Base-by-base conservation (phyloP, 208 protist genomes). In the Acanthamoeba castellanii region DNA sequence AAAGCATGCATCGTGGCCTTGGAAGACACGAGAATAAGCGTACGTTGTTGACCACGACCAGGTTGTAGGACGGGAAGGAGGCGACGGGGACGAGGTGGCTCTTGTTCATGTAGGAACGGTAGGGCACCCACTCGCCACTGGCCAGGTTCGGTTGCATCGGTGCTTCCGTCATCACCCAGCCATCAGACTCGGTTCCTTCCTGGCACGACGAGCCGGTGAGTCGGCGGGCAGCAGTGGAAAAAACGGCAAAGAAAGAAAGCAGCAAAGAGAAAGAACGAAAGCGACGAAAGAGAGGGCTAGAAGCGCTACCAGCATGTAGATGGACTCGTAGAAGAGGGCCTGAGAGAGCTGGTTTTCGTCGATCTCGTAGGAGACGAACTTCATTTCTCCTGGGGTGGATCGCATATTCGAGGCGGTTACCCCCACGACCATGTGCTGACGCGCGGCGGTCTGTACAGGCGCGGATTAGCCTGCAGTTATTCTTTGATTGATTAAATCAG, bases 321-420 rank as follows among this genome's bases (percentile, higher is more conserved):
- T 50, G 20, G 85, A 61, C 32, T 92, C 85, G 34, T 74, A 74
- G 55, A 92, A 92, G 59, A 92, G 32, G 34, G 61, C 52, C 85
- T 92, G 85, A 25, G 85, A 92, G 7, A 92, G 85, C 57, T 92
- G 85, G 52, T 74, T n/a, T 7, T 92, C 37, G 55, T 92, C 85
- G 16, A 92, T 92, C 27, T 92, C 55, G 34, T 92, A 92, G 55
- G 59, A 74, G 61, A 92, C 25, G 55, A 18, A 52, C 37, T 37
- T 52, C 85, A 92, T 92, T 50, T 92, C 85, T 34, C 32, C 59
- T 25, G 85, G 55, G 4, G 4, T 42, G 20, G 55, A 47, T 9
- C 85, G 85, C 85, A 92, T 66, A 14, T 92, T 92, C 32, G 59
- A 74, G 34, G 32, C 85, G 1, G 85, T 92, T 22, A 92, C 85